Evolutionary conservation across 2,329 filamentous ascomycete species (phyloP).

Genomic region (Juglanconis sp.): DNA sequence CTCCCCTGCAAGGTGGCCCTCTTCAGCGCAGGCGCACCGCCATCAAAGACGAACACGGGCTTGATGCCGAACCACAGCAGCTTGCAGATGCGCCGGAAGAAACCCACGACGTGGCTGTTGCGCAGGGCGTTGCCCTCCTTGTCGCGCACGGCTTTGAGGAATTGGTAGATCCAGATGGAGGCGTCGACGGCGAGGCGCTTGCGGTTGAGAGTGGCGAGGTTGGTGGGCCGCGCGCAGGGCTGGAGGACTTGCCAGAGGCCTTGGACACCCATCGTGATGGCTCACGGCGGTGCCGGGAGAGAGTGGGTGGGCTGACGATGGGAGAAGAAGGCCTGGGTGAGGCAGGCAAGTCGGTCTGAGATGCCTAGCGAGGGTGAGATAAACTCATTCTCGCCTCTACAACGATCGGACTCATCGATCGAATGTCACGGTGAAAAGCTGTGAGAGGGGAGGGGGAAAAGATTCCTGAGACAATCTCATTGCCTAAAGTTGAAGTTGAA

Average conservation of each 20-base stretch:
- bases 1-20: constrained; percentile 81
- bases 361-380: background rate
- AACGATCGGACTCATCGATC: background rate
- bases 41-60: constrained; percentile 97
- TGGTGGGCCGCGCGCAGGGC: constrained; percentile 91
- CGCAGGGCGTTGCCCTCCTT: constrained; percentile 96
- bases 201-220: constrained; percentile 91
- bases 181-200: constrained; percentile 96
- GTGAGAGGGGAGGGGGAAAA: background rate
- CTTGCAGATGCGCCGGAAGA: constrained; percentile 98
- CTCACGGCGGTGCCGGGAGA: constrained; percentile 12
- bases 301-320: background rate
- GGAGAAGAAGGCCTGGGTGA: background rate
- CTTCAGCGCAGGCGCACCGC: constrained; percentile 87
- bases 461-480: background rate
- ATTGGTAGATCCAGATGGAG: constrained; percentile 99
- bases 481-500: background rate
- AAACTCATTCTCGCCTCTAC: background rate
- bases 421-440: background rate
- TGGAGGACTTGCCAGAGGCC: constrained; percentile 96
- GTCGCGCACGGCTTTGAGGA: constrained; percentile 96
- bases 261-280: constrained; percentile 81
- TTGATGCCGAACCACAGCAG: constrained; percentile 94
- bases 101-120: constrained; percentile 94
- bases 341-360: background rate